Conservation (phyloP, 148 eudicot genomes). For the Camellia granthamiana region DNA sequence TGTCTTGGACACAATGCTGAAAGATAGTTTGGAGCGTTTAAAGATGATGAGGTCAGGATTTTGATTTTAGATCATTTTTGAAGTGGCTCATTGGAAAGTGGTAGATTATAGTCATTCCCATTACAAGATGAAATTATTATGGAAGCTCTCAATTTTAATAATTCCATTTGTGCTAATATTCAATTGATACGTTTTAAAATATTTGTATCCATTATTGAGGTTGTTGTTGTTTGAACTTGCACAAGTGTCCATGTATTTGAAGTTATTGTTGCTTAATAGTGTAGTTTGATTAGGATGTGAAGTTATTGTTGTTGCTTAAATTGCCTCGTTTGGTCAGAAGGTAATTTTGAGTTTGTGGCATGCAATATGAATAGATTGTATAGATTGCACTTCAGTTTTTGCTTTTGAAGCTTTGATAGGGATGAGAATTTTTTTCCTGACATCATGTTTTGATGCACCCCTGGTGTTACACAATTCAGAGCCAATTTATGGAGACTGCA, state of each 20-base stretch:
- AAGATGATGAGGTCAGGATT: conserved; percentile 50
- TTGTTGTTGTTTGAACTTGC: conserved; percentile 3
- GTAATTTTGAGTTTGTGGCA: neutral
- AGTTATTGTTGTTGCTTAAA: neutral
- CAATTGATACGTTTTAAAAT: neutral
- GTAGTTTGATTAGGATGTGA: no score
- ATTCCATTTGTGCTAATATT: neutral
- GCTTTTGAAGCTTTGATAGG: neutral
- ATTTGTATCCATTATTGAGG: neutral
- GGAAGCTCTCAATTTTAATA: neutral
- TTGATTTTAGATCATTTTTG: neutral
- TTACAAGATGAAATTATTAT: neutral
- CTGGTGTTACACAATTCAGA: neutral
- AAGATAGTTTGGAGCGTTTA: conserved; percentile 59
- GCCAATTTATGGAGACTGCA: neutral
- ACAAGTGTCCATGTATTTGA: neutral
- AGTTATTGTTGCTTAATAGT: neutral
- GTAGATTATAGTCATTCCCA: neutral
- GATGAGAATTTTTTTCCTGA: no score
- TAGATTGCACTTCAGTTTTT: neutral
- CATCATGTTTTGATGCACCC: no score
- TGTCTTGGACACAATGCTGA: conserved; percentile 58
- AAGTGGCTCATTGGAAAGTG: neutral
- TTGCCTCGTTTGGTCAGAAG: neutral
- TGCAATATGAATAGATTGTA: neutral